Conservation (phyloP, 257 asterid species). For the Nicotiana benthamiana region DNA sequence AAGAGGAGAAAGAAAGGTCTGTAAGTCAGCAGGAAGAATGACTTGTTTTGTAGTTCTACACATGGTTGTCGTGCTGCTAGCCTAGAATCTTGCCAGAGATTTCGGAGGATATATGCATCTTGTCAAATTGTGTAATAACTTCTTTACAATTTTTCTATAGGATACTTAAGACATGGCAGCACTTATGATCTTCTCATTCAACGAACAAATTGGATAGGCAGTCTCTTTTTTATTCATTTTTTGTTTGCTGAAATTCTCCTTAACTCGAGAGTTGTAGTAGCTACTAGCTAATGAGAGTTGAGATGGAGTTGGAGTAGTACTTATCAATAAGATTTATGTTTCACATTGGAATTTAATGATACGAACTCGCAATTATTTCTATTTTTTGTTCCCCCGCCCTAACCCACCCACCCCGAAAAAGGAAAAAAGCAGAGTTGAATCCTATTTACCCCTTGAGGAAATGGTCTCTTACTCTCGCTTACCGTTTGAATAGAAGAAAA, state of each 20-base stretch:
- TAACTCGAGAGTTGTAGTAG: background rate
- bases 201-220: background rate
- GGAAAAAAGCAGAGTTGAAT: no score
- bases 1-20: background rate
- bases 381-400: no score
- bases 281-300: background rate
- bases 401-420: no score
- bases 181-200: background rate
- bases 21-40: background rate
- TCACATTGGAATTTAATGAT: no score
- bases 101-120: background rate
- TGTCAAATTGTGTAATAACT: background rate
- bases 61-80: background rate
- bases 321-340: no score
- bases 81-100: background rate
- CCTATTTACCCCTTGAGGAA: no score
- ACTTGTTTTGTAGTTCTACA: background rate
- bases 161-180: background rate
- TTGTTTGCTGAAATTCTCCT: background rate
- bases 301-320: background rate
- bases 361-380: no score
- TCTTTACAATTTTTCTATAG: background rate
- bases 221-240: background rate
- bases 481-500: no score
- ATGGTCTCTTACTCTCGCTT: no score